Conservation (phyloP, 108 stramenopile genomes). For the Skeletonema marinoi region DNA sequence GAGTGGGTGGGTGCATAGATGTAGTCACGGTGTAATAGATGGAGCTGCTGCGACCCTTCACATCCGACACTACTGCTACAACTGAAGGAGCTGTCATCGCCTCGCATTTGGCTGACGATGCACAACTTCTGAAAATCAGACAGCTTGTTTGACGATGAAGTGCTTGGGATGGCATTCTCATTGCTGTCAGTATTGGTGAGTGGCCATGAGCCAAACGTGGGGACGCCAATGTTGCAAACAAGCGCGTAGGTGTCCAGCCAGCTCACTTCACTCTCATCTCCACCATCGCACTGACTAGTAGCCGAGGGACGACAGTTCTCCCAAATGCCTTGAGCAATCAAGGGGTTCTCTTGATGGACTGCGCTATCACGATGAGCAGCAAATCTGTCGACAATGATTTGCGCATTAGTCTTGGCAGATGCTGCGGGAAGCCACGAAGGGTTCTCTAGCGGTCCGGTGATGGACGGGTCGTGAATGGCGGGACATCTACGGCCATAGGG, state of each 20-base stretch:
- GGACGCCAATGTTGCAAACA: constrained; percentile 28
- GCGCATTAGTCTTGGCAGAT: constrained; percentile 73
- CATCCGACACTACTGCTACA: constrained; percentile 18
- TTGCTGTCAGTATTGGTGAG: neutral
- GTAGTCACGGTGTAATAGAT: constrained; percentile 24
- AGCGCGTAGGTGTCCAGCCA: constrained; percentile 38
- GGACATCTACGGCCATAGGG: constrained; percentile 36
- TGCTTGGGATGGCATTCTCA: constrained; percentile 2
- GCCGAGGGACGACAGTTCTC: constrained; percentile 45
- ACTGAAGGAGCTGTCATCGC: constrained; percentile 28
- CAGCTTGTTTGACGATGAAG: constrained; percentile 41
- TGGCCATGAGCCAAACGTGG: constrained; percentile 3
- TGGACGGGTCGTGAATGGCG: constrained; percentile 62
- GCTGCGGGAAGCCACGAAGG: constrained; percentile 17
- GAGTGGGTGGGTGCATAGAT: constrained; percentile 78
- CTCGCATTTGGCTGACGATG: constrained; percentile 78
- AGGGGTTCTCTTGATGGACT: constrained; percentile 35
- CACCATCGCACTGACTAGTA: neutral
- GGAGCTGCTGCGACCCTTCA: neutral
- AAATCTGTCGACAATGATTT: constrained; percentile 46
- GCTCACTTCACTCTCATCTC: neutral
- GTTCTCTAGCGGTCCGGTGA: neutral
- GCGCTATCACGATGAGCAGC: constrained; percentile 59
- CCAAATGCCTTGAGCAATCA: constrained; percentile 40
- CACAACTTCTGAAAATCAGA: constrained; percentile 66